Evolutionary conservation across 2,329 filamentous ascomycete genomes (phyloP).

Genomic region (Trichoderma citrinoviride): DNA sequence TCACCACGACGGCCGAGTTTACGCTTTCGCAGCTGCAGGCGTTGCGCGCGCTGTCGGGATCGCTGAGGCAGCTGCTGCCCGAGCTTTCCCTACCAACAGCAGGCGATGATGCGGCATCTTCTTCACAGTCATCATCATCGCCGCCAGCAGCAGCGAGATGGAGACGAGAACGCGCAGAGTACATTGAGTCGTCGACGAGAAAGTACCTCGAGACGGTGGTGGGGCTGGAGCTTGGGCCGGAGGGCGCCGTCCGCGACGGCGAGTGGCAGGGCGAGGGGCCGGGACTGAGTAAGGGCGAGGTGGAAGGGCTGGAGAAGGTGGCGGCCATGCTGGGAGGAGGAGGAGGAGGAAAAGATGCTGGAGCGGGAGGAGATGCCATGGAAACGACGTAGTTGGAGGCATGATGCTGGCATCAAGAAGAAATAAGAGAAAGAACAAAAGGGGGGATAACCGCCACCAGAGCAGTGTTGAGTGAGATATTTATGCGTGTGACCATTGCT

Average conservation of each 20-base stretch:
- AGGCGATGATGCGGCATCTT: slow-evolving; percentile 34
- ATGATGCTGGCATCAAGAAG: background rate
- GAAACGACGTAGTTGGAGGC: slow-evolving; percentile 30
- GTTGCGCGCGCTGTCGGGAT: slow-evolving; percentile 62
- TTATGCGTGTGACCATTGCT: background rate
- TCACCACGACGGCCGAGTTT: slow-evolving; percentile 73
- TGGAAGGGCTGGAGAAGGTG: slow-evolving; percentile 55
- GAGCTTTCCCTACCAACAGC: slow-evolving; percentile 51
- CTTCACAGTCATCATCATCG: slow-evolving; percentile 30
- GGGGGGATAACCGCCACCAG: too few species aligned
- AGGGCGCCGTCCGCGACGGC: slow-evolving; percentile 62
- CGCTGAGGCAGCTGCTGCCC: slow-evolving; percentile 63
- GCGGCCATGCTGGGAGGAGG: slow-evolving; percentile 43
- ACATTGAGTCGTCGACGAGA: slow-evolving; percentile 77
- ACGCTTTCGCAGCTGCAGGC: slow-evolving; percentile 80
- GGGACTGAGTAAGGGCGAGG: slow-evolving; percentile 50
- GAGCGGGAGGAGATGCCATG: slow-evolving; percentile 26
- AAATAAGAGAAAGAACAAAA: background rate
- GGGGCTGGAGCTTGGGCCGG: slow-evolving; percentile 62
- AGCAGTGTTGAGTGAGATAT: background rate
- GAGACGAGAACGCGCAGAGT: slow-evolving; percentile 70
- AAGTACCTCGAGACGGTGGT: slow-evolving; percentile 70
- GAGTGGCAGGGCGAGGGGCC: slow-evolving; percentile 60
- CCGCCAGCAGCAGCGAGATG: slow-evolving; percentile 49
- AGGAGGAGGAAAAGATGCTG: background rate